Evolutionary conservation across 1,139 yeast genomes (phyloP), one percentile per base, ranked within the genome.

Genomic region (Yamadazyma siamensis): DNA sequence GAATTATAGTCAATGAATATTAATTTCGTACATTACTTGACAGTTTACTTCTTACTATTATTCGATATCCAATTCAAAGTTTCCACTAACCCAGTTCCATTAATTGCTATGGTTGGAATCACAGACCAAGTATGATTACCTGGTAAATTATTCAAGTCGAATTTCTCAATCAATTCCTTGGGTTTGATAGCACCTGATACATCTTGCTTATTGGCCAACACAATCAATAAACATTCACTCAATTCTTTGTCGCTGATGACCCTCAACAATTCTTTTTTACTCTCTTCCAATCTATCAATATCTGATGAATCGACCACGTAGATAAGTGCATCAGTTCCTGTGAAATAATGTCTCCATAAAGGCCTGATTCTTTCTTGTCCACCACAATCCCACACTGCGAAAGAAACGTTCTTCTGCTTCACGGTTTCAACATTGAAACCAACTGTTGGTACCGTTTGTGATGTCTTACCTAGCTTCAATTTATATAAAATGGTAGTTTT

Each of bases 381-480:
- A 61, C 96, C 96, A 36, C 94, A 94, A 58, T 88, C 96, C 96
- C 96, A 89, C 45, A 91, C 94, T 40, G 91, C 91, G 68, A 88
- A 87, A 38, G 85, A 79, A 39, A 88, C 80, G 56, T 86, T 86
- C 56, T 83, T 85, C 57, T 83, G 89, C 39, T 84, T 80, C 45
- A 89, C 88, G 6, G 95, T 86, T 59, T 89, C 96, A 35, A 88
- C 95, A 58, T 88, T 88, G 63, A 86, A 89, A 2, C 96, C 96
- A 16, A 88, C 96, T 0, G 96, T 89, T 15, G 96, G 96, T 5
- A 86, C 94, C 1, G 95, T 85, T 29, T 84, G 77, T 40, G 82
- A 77, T 28, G 85, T 74, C 52, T 80, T 81, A 33, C 87, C 87
- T 36, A 82, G 64, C 54, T 84, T 82, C 46, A 83, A 63, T 54